A percentile compares a stretch with the other conserved stretches of the same genome.
Evolutionary conservation across 2,329 filamentous ascomycete genomes (phyloP).

Genomic region (Fusarium newnesense): DNA sequence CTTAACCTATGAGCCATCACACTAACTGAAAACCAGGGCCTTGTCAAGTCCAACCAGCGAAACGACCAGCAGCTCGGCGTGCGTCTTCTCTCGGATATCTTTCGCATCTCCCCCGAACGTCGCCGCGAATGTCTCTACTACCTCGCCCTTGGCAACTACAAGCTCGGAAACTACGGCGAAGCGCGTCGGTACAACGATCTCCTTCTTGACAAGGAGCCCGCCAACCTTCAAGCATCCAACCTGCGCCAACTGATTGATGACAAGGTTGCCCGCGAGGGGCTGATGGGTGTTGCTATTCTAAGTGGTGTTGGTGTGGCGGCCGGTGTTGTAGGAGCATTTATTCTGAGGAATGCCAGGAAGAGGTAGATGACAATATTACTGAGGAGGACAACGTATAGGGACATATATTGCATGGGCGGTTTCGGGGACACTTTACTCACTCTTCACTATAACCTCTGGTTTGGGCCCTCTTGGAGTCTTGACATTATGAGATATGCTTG

Average conservation of each 20-base stretch:
- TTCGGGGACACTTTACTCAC: constrained; percentile 28
- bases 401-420: constrained; percentile 21
- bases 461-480: constrained; percentile 30
- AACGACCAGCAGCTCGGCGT: constrained; percentile 94
- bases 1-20: background rate
- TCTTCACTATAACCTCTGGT: constrained; percentile 25
- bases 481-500: constrained; percentile 34
- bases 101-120: constrained; percentile 90
- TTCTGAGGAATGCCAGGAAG: constrained; percentile 80
- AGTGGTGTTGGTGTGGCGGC: constrained; percentile 92
- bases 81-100: constrained; percentile 94
- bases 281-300: constrained; percentile 94
- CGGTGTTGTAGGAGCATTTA: constrained; percentile 88
- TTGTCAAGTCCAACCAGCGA: constrained; percentile 91
- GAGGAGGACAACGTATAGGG: constrained; percentile 1
- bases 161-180: constrained; percentile 96
- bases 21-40: constrained; percentile 63
- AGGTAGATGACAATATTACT: constrained; percentile 49
- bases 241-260: constrained; percentile 91
- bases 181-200: constrained; percentile 94
- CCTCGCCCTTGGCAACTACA: constrained; percentile 96
- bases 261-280: constrained; percentile 92
- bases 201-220: constrained; percentile 88
- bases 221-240: constrained; percentile 90
- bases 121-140: constrained; percentile 99